Base-by-base conservation (phyloP, 805 yeast species). In the Hanseniaspora clermontiae region DNA sequence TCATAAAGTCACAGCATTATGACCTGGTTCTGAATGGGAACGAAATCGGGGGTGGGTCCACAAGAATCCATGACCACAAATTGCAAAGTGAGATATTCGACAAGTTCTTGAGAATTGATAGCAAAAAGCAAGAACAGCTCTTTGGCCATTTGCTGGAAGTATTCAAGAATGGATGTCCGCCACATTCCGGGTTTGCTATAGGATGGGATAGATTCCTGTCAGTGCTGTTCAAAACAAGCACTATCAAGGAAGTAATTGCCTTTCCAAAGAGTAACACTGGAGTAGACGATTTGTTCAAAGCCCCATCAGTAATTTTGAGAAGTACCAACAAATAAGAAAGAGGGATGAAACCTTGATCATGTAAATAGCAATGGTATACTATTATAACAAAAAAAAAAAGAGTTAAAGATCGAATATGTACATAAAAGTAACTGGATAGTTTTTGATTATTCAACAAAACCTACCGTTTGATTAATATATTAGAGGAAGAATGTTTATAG, bases 31-130 rank as follows among this genome's bases (percentile, higher is more conserved):
- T 93, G 40, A 91, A 91, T 64, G 99, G 98, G 1, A 87, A 86
- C 7, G 99, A 93, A 66, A 77, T 90, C 1, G 99, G 99, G 31
- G 99, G 99, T 19, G 99, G 99, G 0, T 87, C 96, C 6, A 77
- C 95, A 60, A 87, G 98, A 79, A 79, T 93, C 19, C 98, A 93
- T 65, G 96, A 89, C 65, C 76, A 93, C 0, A 74, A 72, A 12
- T 72, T 93, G 32, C 99, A 93, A 68, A 74, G 77, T 57, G 87
- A 73, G 65, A 77, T 93, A 5, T 82, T 93, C 62, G 72, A 81
- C 48, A 68, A 80, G 27, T 74, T 91, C 11, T 73, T 93, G 34
- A 69, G 76, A 8, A 82, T 93, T 12, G 50, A 64, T 0, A 71
- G 87, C 60, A 75, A 82, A 47, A 45, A 17, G 3, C 56, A 52